These are phyloP conservation scores for Cercophora scortea DNA, from an alignment of 495 filamentous ascomycete species.

Conservation along the genomic window DNA sequence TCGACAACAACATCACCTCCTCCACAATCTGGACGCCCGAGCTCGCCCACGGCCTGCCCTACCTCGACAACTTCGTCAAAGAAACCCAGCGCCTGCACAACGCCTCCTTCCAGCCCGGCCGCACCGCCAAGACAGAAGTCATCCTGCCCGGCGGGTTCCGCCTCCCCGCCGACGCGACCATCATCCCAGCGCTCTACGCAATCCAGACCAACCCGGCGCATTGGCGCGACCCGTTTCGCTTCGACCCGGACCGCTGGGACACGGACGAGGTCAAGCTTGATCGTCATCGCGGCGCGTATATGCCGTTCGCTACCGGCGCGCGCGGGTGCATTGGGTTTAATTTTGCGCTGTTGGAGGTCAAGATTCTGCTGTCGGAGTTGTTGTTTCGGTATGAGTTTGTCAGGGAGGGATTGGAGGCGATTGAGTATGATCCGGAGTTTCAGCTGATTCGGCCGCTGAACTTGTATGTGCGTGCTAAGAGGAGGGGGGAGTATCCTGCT, in stretches of 20 bases:
- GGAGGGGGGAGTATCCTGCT: neutral
- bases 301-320: conserved; percentile 44
- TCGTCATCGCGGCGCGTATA: conserved; percentile 36
- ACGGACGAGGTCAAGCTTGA: conserved; percentile 36
- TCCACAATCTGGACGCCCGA: conserved; percentile 31
- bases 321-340: conserved; percentile 53
- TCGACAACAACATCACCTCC: neutral
- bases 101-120: conserved; percentile 47
- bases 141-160: conserved; percentile 49
- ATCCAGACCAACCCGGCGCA: conserved; percentile 45
- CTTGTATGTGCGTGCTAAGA: neutral
- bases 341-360: conserved; percentile 48
- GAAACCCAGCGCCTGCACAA: conserved; percentile 50
- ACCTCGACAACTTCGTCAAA: conserved; percentile 51
- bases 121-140: conserved; percentile 42
- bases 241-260: conserved; percentile 50
- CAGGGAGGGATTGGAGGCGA: conserved; percentile 22
- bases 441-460: conserved; percentile 3
- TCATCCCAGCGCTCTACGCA: conserved; percentile 43
- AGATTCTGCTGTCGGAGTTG: conserved; percentile 42
- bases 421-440: conserved; percentile 4
- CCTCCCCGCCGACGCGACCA: conserved; percentile 36
- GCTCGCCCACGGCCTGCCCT: conserved; percentile 29
- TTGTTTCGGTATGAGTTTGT: conserved; percentile 46
- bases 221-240: conserved; percentile 45